Conservation (phyloP, 352 stramenopile species). For the Phytophthora litchii region DNA sequence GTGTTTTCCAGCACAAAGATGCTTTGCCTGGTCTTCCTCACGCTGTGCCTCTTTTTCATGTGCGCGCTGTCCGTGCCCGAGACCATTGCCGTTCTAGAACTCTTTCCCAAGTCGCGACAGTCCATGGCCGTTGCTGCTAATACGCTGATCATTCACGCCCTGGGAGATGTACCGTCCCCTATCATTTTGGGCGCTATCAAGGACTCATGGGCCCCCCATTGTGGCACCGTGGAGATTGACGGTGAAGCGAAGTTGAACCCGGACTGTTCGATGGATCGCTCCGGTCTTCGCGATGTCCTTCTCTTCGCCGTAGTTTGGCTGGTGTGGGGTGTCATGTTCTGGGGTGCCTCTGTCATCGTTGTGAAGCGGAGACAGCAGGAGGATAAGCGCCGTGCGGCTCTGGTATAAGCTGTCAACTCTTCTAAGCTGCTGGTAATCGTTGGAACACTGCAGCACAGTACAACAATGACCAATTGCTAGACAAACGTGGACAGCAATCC, state of each 20-base stretch:
- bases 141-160: conserved; percentile 91
- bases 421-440: conserved; percentile 21
- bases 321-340: conserved; percentile 71
- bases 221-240: conserved; percentile 73
- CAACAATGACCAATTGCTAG: conserved; percentile 1
- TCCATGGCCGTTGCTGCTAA: conserved; percentile 92
- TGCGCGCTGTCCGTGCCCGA: conserved; percentile 78
- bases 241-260: conserved; percentile 67
- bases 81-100: conserved; percentile 89
- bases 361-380: conserved; percentile 37
- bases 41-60: conserved; percentile 73
- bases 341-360: conserved; percentile 54
- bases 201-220: conserved; percentile 91
- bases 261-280: conserved; percentile 59
- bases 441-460: conserved; percentile 6
- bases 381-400: conserved; percentile 23
- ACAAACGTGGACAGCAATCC: conserved; percentile 6
- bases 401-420: conserved; percentile 22
- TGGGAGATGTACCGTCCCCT: conserved; percentile 95
- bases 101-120: conserved; percentile 86
- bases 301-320: conserved; percentile 82
- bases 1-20: conserved; percentile 51
- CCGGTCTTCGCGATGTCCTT: conserved; percentile 71
- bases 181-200: conserved; percentile 94
- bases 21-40: conserved; percentile 76